Conservation (phyloP, 495 filamentous ascomycete species). For the Penicillium fimorum region DNA sequence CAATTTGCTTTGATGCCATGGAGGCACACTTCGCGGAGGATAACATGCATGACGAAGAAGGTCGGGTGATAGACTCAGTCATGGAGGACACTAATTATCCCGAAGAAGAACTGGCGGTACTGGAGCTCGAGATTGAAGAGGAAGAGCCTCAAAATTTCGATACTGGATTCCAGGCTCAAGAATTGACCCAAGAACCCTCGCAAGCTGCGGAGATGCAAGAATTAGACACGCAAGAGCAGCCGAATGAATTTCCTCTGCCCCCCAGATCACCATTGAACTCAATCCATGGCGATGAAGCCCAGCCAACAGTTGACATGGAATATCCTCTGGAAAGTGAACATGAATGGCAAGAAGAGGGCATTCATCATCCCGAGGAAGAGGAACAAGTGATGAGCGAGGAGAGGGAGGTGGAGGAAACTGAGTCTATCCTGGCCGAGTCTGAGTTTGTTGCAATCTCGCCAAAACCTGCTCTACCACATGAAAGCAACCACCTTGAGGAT, state of each 20-base stretch:
- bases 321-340: background rate
- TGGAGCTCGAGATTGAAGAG: background rate
- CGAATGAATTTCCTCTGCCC: background rate
- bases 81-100: conserved; percentile 4
- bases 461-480: conserved; percentile 17
- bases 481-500: conserved; percentile 19
- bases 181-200: background rate
- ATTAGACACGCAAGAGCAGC: background rate
- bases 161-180: background rate
- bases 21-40: conserved; percentile 20
- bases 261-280: background rate
- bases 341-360: conserved; percentile 12
- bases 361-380: conserved; percentile 13
- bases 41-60: background rate
- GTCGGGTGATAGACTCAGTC: background rate
- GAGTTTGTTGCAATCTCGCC: conserved; percentile 1
- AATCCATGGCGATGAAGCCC: background rate
- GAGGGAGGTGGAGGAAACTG: conserved; percentile 22
- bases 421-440: conserved; percentile 19
- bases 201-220: background rate
- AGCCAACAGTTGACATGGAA: background rate
- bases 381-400: conserved; percentile 20
- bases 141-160: background rate
- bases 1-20: conserved; percentile 27
- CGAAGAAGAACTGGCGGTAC: conserved; percentile 7